These are phyloP conservation scores for Cichorium intybus DNA, from an alignment of 140 eudicot genomes.

Conservation along the genomic window DNA sequence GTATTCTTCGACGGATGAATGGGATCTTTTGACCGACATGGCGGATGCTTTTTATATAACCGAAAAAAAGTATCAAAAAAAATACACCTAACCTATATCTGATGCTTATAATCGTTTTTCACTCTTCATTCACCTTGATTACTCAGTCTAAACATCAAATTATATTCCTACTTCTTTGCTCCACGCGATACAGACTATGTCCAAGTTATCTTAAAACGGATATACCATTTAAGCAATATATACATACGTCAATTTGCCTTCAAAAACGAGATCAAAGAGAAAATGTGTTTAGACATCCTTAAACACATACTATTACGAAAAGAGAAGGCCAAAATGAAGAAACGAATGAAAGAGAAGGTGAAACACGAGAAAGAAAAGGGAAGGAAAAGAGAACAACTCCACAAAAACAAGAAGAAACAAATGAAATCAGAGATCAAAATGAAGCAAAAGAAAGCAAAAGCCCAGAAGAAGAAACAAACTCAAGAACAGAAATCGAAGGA, in stretches of 20 bases:
- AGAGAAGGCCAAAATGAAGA: conserved; percentile 22
- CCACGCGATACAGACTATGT: conserved; percentile 6
- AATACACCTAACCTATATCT: background rate
- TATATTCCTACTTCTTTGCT: background rate
- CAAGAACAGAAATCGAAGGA: conserved; percentile 2
- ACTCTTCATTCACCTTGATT: conserved; percentile 5
- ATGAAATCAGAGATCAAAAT: background rate
- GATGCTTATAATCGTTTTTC: background rate
- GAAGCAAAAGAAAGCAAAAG: background rate
- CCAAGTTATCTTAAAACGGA: background rate
- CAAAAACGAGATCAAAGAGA: background rate
- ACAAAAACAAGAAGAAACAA: conserved; percentile 7
- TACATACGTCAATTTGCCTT: background rate
- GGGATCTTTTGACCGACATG: too few relatives aligned
- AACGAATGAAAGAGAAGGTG: conserved; percentile 17
- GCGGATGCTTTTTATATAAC: too few relatives aligned
- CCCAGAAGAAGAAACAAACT: background rate
- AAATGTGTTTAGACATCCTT: conserved; percentile 29
- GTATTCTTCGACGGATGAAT: too few relatives aligned
- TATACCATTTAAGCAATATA: conserved; percentile 5
- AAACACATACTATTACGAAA: conserved; percentile 26
- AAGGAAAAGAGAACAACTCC: conserved; percentile 12
- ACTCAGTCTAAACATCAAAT: background rate
- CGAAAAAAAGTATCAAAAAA: background rate
- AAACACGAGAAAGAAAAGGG: conserved; percentile 12